A percentile compares a stretch with the other conserved stretches of the same genome.
Conservation (phyloP, 495 filamentous ascomycete species). For the Bryoglossum gracile region DNA sequence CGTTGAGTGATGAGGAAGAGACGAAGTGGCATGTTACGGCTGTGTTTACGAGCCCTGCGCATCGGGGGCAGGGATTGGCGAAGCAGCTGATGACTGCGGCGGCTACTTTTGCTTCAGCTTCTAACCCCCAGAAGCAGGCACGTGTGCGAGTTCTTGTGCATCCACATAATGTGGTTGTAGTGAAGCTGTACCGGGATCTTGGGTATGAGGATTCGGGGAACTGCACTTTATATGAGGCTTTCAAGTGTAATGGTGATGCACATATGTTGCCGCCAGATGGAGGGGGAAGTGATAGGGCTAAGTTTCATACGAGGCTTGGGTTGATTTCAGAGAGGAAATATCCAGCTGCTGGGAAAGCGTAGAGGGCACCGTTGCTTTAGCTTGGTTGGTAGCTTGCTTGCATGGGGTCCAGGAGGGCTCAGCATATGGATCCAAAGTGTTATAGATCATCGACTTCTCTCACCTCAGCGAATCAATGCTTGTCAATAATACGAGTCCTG, state of each 20-base stretch:
- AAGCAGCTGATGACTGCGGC: constrained; percentile 31
- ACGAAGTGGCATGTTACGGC: constrained; percentile 35
- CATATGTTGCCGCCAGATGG: constrained; percentile 28
- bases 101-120: no score
- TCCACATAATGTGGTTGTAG: constrained; percentile 26
- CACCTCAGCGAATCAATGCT: no score
- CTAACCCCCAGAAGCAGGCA: no score
- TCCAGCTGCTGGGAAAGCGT: no score
- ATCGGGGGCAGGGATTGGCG: constrained; percentile 31
- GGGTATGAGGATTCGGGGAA: constrained; percentile 27
- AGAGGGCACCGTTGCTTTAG: no score
- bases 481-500: no score
- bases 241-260: constrained; percentile 31
- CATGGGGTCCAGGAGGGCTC: no score
- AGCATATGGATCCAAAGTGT: no score
- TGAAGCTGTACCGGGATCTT: constrained; percentile 28
- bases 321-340: constrained; percentile 17
- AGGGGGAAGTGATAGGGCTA: constrained; percentile 13
- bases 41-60: constrained; percentile 28
- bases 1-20: constrained; percentile 20
- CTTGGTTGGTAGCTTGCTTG: no score
- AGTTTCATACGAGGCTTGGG: constrained; percentile 22
- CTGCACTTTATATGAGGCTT: constrained; percentile 30
- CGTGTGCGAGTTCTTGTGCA: constrained; percentile 31
- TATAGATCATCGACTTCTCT: no score